phyloP scores from a whole-genome alignment of 306 rosid species.

The Vicia villosa region DNA sequence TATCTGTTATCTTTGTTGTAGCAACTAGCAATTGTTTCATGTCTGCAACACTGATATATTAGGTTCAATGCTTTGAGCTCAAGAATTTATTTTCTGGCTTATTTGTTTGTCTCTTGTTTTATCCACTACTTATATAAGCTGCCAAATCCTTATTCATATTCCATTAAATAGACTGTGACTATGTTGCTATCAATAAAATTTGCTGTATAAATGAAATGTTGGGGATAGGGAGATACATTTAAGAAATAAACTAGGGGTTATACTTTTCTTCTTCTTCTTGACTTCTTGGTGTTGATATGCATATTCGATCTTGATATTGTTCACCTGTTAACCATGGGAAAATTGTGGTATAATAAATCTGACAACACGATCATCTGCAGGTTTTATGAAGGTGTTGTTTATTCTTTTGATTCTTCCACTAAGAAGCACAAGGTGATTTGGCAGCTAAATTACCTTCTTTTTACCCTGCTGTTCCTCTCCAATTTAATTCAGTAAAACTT shows the following conservation, averaged over 20 bases:
- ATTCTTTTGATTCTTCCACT: slow-evolving; percentile 49
- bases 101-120: slow-evolving; percentile 20
- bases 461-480: background rate
- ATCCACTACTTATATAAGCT: background rate
- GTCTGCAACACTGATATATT: background rate
- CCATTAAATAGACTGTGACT: background rate
- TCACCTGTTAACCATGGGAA: background rate
- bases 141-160: slow-evolving; percentile 16
- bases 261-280: background rate
- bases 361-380: slow-evolving; percentile 48
- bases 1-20: background rate
- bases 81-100: background rate
- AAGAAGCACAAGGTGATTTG: slow-evolving; percentile 72
- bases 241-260: background rate
- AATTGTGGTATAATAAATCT: background rate
- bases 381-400: slow-evolving; percentile 68
- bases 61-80: slow-evolving; percentile 3
- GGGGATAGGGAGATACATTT: slow-evolving; percentile 3
- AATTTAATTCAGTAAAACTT: background rate
- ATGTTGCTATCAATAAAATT: slow-evolving; percentile 22
- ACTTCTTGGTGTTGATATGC: slow-evolving; percentile 6
- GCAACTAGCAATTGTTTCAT: background rate
- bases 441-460: slow-evolving; percentile 15
- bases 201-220: slow-evolving; percentile 3
- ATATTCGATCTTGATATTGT: slow-evolving; percentile 1